A percentile compares a stretch with the other conserved stretches of the same genome.
These are phyloP conservation scores for Penicillium daleae DNA, from an alignment of 495 filamentous ascomycete species.

Conservation along the genomic window DNA sequence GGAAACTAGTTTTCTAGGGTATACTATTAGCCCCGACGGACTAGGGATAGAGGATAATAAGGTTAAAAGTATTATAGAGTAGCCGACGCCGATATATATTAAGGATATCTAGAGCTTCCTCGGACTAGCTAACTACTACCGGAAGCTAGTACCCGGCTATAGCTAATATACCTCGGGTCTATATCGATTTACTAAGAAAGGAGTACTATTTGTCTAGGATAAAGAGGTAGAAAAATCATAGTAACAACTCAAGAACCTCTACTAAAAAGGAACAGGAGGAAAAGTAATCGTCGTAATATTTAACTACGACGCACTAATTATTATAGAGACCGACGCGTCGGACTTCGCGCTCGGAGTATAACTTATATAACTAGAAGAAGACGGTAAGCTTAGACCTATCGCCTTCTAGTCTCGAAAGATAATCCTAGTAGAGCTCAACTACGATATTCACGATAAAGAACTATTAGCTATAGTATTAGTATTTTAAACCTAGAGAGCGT, in stretches of 20 bases:
- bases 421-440: constrained; percentile 4
- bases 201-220: constrained; percentile 2
- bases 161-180: not conserved
- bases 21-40: constrained; percentile 5
- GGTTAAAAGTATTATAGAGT: not conserved
- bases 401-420: constrained; percentile 1
- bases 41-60: constrained; percentile 1
- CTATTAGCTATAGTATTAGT: constrained; percentile 8
- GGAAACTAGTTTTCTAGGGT: not conserved
- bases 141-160: not conserved
- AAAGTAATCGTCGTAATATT: not conserved
- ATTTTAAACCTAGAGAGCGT: constrained; percentile 4
- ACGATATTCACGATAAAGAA: constrained; percentile 5
- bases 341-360: not conserved
- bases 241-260: not conserved
- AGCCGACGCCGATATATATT: not conserved
- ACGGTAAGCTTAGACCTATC: constrained; percentile 7
- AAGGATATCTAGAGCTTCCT: not conserved
- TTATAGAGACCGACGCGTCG: not conserved
- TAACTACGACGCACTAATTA: constrained; percentile 1
- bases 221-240: not conserved
- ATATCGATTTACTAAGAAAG: constrained; percentile 1
- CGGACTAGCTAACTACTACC: constrained; percentile 1
- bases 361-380: constrained; percentile 3
- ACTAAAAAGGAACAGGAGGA: not conserved